Conservation (phyloP, 768 basidiomycete species). For the Paxillus ammoniavirescens region DNA sequence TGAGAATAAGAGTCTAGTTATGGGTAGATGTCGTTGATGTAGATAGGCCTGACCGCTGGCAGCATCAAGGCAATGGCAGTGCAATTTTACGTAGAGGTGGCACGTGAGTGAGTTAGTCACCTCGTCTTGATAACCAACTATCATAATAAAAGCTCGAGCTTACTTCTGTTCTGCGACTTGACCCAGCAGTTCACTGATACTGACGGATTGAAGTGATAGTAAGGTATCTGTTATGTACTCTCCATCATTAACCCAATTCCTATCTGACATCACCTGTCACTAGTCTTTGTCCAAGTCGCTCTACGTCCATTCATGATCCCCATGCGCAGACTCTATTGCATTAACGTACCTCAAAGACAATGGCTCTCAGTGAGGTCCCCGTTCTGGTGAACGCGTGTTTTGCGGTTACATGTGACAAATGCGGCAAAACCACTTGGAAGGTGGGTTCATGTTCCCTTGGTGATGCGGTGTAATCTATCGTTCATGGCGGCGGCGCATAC, state of each 20-base stretch:
- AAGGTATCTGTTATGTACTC: slow-evolving; percentile 11
- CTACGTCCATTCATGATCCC: slow-evolving; percentile 12
- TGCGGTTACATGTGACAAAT: slow-evolving; percentile 55
- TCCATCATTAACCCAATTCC: slow-evolving; percentile 4
- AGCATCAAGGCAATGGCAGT: not conserved
- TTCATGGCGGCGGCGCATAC: slow-evolving; percentile 21
- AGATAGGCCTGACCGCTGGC: slow-evolving; percentile 1
- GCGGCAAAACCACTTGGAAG: slow-evolving; percentile 71
- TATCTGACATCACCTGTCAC: slow-evolving; percentile 8
- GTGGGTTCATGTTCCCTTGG: slow-evolving; percentile 42
- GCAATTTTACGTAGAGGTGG: not conserved
- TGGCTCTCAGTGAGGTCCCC: slow-evolving; percentile 21
- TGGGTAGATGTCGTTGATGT: slow-evolving; percentile 3
- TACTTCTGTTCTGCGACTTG: not conserved
- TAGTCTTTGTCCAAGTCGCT: slow-evolving; percentile 17
- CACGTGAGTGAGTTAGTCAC: not conserved
- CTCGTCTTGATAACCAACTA: not conserved
- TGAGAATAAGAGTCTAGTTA: slow-evolving; percentile 13
- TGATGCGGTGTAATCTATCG: slow-evolving; percentile 17
- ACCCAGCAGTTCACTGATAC: not conserved
- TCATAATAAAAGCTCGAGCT: not conserved
- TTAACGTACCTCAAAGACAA: slow-evolving; percentile 30
- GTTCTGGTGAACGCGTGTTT: slow-evolving; percentile 54
- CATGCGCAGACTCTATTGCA: slow-evolving; percentile 31
- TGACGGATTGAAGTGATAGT: not conserved